A percentile compares a stretch with the other conserved stretches of the same genome.
These are phyloP conservation scores for Rosa hybrid DNA, from an alignment of 331 rosid species.

Conservation along the genomic window DNA sequence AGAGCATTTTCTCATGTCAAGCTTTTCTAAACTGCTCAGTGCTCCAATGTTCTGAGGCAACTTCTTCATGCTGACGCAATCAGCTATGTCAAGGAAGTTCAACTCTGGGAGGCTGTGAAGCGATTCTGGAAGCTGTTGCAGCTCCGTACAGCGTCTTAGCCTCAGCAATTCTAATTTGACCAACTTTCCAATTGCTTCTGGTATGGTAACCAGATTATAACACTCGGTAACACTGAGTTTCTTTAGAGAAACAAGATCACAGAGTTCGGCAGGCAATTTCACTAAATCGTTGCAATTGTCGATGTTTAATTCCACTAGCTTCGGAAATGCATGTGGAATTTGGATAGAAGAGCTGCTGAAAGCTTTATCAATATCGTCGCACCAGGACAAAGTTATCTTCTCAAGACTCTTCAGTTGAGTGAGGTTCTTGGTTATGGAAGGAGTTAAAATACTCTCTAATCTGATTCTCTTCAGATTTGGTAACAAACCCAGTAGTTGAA, in stretches of 20 bases:
- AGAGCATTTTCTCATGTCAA: constrained; percentile 46
- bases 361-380: constrained; percentile 24
- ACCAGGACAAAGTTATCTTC: constrained; percentile 54
- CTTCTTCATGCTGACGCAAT: constrained; percentile 36
- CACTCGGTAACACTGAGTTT: constrained; percentile 57
- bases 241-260: constrained; percentile 34
- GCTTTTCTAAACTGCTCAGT: constrained; percentile 39
- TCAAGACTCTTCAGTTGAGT: constrained; percentile 35
- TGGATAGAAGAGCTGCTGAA: constrained; percentile 11
- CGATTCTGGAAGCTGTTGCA: constrained; percentile 37
- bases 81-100: constrained; percentile 44
- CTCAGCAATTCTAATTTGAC: constrained; percentile 48
- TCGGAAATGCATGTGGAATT: constrained; percentile 29
- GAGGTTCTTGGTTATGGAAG: constrained; percentile 17
- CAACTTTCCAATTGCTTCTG: constrained; percentile 37
- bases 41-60: constrained; percentile 52
- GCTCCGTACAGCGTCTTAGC: constrained; percentile 44
- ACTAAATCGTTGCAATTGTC: constrained; percentile 47
- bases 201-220: constrained; percentile 35
- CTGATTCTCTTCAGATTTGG: constrained; percentile 37
- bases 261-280: constrained; percentile 38
- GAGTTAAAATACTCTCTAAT: constrained; percentile 45
- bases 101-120: constrained; percentile 33
- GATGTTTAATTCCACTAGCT: constrained; percentile 49
- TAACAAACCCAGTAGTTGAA: constrained; percentile 22